Percentiles rank a stretch among this genome's conserved stretches.
Evolutionary conservation across 768 basidiomycete species (phyloP).

Genomic region (Galerina sulciceps): DNA sequence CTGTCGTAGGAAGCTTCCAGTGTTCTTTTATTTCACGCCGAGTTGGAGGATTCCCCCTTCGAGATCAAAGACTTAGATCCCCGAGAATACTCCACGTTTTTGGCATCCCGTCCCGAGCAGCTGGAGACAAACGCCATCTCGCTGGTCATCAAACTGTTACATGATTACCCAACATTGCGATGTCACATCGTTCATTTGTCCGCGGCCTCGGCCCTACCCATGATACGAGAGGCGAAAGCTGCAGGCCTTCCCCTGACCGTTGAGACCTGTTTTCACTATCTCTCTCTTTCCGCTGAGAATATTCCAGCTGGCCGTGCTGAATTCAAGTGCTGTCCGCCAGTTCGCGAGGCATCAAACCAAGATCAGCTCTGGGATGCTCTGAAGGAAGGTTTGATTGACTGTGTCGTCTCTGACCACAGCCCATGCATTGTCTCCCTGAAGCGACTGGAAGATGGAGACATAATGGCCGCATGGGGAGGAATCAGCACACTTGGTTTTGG

Average conservation of each 20-base stretch:
- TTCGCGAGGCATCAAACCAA: slow-evolving; percentile 75
- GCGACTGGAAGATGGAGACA: slow-evolving; percentile 71
- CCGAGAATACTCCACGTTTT: slow-evolving; percentile 78
- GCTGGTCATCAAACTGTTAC: slow-evolving; percentile 71
- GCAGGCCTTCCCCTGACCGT: slow-evolving; percentile 78
- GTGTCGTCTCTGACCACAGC: slow-evolving; percentile 95
- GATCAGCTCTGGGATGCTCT: slow-evolving; percentile 83
- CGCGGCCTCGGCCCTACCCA: slow-evolving; percentile 78
- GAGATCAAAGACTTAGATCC: slow-evolving; percentile 32
- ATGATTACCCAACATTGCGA: slow-evolving; percentile 64
- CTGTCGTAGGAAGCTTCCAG: slow-evolving; percentile 60
- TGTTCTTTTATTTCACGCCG: slow-evolving; percentile 91
- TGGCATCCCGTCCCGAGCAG: slow-evolving; percentile 79
- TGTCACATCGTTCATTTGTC: slow-evolving; percentile 97
- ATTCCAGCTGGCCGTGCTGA: slow-evolving; percentile 81
- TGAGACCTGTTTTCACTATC: slow-evolving; percentile 98
- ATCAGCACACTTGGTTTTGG: slow-evolving; percentile 92
- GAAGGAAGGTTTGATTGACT: slow-evolving; percentile 83
- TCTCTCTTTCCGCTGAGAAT: slow-evolving; percentile 71
- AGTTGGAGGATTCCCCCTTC: slow-evolving; percentile 53
- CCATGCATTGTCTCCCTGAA: slow-evolving; percentile 88
- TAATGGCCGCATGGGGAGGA: slow-evolving; percentile 95
- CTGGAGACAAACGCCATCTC: slow-evolving; percentile 85
- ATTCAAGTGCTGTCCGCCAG: slow-evolving; percentile 97
- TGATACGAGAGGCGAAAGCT: slow-evolving; percentile 70